Conservation (phyloP, 106 monocot species). For the Narthecium ossifragum region DNA sequence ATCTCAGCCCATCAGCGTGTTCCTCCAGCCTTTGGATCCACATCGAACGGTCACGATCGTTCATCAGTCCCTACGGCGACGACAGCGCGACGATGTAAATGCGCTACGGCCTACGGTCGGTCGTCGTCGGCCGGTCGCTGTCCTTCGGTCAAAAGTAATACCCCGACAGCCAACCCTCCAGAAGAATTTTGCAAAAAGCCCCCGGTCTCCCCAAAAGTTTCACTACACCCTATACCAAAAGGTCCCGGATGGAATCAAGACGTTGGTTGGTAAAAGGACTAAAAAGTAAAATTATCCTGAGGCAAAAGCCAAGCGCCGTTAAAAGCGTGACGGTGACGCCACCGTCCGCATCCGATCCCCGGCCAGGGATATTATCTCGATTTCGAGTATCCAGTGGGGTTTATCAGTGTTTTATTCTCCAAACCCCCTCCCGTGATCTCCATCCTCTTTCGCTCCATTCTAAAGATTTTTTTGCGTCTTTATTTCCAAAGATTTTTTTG, state of each 20-base stretch:
- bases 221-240: not conserved
- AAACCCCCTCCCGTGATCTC: constrained; percentile 1
- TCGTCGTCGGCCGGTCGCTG: not conserved
- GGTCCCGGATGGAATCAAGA: not conserved
- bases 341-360: too few species aligned
- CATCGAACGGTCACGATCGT: not conserved
- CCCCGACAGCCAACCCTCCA: not conserved
- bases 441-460: not conserved
- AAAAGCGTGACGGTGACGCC: not conserved
- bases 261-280: constrained; percentile 2
- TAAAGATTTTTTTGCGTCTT: not conserved
- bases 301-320: constrained; percentile 1
- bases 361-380: not conserved
- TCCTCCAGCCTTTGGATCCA: not conserved
- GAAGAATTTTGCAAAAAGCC: not conserved
- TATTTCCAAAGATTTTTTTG: not conserved
- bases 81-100: not conserved
- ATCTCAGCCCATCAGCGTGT: not conserved
- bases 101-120: too few species aligned
- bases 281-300: not conserved
- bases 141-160: not conserved
- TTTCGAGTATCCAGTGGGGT: constrained; percentile 7
- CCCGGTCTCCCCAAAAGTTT: not conserved
- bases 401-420: constrained; percentile 15
- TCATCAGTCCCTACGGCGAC: not conserved